A percentile compares a stretch with the other conserved stretches of the same genome.
phyloP scores from a whole-genome alignment of 441 rosid species.

The Erodium trifolium region DNA sequence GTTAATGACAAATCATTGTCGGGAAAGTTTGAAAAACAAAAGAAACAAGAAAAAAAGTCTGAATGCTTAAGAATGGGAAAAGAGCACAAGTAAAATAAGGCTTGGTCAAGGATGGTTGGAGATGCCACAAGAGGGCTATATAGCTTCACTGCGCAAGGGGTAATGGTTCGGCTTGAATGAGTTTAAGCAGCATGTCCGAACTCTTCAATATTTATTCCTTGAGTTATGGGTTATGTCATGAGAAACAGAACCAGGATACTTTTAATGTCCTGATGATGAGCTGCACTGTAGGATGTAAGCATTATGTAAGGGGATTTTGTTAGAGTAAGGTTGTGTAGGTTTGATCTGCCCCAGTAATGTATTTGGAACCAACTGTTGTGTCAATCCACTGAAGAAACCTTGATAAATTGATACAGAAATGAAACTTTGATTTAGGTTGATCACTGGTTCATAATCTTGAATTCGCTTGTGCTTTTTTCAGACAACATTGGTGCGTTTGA shows the following conservation, averaged over 20 bases:
- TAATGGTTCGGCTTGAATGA: constrained; percentile 10
- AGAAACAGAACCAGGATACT: not conserved
- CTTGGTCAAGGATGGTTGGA: constrained; percentile 11
- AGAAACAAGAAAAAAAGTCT: too few relatives aligned
- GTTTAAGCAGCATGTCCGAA: not conserved
- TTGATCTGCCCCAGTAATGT: not conserved
- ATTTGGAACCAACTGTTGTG: not conserved
- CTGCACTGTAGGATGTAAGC: not conserved
- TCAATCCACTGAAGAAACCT: not conserved
- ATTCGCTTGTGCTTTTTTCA: not conserved
- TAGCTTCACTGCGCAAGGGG: constrained; percentile 14
- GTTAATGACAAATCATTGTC: not conserved
- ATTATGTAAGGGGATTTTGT: constrained; percentile 3
- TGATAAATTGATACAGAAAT: not conserved
- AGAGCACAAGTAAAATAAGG: constrained; percentile 17
- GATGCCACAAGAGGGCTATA: constrained; percentile 14
- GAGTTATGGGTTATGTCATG: not conserved
- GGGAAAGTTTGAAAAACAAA: too few relatives aligned
- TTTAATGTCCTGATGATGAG: not conserved
- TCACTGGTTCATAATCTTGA: too few relatives aligned
- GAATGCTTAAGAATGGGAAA: constrained; percentile 11
- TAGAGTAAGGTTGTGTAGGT: not conserved
- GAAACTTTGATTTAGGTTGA: not conserved
- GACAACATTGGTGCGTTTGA: not conserved
- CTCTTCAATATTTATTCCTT: too few relatives aligned